Base-by-base conservation (phyloP, 768 basidiomycete genomes). In the Naganishia friedmannii region DNA sequence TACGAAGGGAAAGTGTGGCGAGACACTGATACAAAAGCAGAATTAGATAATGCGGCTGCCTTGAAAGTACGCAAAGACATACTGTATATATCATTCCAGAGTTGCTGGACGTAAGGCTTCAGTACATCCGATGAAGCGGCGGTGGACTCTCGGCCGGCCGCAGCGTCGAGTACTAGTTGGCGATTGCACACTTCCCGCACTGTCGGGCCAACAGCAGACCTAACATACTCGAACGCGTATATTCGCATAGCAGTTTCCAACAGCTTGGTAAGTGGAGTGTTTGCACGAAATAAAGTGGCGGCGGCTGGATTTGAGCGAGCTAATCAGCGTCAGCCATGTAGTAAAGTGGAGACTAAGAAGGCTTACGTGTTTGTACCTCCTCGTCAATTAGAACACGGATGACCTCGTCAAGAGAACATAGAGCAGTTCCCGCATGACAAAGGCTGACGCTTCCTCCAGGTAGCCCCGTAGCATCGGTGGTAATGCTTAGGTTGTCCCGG, bases 1-100 rank as follows among this genome's bases (percentile, higher is more conserved):
- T 39, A 70, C 69, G 51, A 10, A 46, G 69, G 69, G 37, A 70
- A 70, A 37, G 31, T 39, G 21, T 70, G 46, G 7, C 69, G 48
- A 9, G 69, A 56, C 63, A 70, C 67, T 68, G 15, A 28, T 17
- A 17, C 23, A 32, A 15, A 39, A 10, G n/a, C 21, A 17, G n/a
- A 32, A 26, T 31, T 32, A 53, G 31, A 28, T 19, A 58, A 13
- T 23, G 8, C 29, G 37, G 32, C 42, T 54, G 15, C 48, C 26
- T n/a, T 19, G 19, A 15, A 23, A 7, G 51, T 55, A 17, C 3
- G 1, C 3, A 23, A 19, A 21, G 17, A 68, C 67, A 37, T 58
- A 68, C 67, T 69, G 46, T 69, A 69, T 29, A 69, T 60, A 21
- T 65, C 45, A 32, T 69, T 37, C 68, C 68, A 65, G n/a, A 65